These are phyloP conservation scores for Paralagenidium karlingii DNA, from an alignment of 352 stramenopile genomes.

Conservation along the genomic window DNA sequence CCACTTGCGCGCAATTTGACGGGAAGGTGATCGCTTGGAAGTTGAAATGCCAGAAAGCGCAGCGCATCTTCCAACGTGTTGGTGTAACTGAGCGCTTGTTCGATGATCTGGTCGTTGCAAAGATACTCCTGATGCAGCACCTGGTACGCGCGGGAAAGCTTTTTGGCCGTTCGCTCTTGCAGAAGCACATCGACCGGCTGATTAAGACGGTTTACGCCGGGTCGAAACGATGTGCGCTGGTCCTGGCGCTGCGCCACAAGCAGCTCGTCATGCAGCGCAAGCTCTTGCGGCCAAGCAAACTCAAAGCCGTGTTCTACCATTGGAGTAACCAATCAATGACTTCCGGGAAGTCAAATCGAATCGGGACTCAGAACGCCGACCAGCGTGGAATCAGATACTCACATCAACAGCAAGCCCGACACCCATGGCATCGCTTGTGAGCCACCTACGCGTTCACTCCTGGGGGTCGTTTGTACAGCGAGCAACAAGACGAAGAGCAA, in stretches of 20 bases:
- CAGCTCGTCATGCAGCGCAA: no score
- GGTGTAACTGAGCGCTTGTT: slow-evolving; percentile 33
- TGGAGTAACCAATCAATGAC: no score
- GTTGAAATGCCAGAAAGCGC: slow-evolving; percentile 42
- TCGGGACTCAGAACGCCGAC: no score
- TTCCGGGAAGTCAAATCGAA: no score
- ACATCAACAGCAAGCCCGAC: no score
- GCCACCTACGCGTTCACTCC: no score
- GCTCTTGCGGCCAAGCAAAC: no score
- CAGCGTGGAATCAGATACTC: no score
- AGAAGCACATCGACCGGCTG: slow-evolving; percentile 22
- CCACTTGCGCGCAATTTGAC: slow-evolving; percentile 19
- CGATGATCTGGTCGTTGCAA: slow-evolving; percentile 11
- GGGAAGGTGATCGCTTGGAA: slow-evolving; percentile 40
- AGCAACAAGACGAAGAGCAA: no score
- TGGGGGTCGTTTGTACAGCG: no score
- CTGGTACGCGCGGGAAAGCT: slow-evolving; percentile 26
- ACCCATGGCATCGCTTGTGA: no score
- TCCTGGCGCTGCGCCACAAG: slow-evolving; percentile 4
- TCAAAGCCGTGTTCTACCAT: no score
- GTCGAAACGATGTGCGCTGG: slow-evolving; percentile 33
- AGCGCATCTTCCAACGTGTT: slow-evolving; percentile 63
- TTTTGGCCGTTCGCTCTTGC: slow-evolving; percentile 36
- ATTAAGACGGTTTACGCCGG: slow-evolving; percentile 18
- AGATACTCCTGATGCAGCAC: slow-evolving; percentile 39